These are phyloP conservation scores for Acidomyces sp. DNA, from an alignment of 495 filamentous ascomycete genomes.

Conservation along the genomic window DNA sequence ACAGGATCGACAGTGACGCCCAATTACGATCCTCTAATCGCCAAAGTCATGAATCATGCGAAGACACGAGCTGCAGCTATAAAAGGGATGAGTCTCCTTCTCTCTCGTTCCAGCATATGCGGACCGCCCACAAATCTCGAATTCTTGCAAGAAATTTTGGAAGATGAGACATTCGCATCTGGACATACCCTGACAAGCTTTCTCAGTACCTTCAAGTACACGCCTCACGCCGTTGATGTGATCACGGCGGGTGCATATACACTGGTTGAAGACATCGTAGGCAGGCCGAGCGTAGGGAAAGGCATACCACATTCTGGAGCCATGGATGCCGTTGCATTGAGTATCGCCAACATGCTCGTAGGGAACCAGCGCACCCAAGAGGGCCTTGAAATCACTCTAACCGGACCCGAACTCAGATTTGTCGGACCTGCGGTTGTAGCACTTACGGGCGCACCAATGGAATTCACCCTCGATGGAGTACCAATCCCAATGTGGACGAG, in stretches of 20 bases:
- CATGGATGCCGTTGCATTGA: conserved; percentile 43
- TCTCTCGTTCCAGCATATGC: conserved; percentile 35
- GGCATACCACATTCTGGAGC: conserved; percentile 41
- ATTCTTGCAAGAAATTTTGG: conserved; percentile 38
- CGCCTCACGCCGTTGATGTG: conserved; percentile 43
- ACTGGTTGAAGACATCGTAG: conserved; percentile 45
- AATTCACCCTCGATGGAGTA: conserved; percentile 35
- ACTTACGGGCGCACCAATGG: conserved; percentile 41
- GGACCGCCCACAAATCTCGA: conserved; percentile 47
- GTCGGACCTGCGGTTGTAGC: conserved; percentile 36
- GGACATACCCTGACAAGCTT: conserved; percentile 44
- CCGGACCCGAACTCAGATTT: conserved; percentile 46
- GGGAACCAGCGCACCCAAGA: conserved; percentile 41
- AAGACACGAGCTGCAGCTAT: conserved; percentile 33
- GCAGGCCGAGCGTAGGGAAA: conserved; percentile 39
- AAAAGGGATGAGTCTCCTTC: conserved; percentile 31
- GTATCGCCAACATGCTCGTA: conserved; percentile 45
- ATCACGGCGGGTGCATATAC: conserved; percentile 43
- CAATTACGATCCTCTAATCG: conserved; percentile 49
- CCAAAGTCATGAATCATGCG: conserved; percentile 46
- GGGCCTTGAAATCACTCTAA: conserved; percentile 45
- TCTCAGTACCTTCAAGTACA: conserved; percentile 37
- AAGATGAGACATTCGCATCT: conserved; percentile 29
- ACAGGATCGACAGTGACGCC: conserved; percentile 41
- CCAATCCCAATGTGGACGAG: conserved; percentile 41